These are phyloP conservation scores for Geotrichum macrosporum DNA, from an alignment of 1,139 yeast genomes.

Conservation along the genomic window DNA sequence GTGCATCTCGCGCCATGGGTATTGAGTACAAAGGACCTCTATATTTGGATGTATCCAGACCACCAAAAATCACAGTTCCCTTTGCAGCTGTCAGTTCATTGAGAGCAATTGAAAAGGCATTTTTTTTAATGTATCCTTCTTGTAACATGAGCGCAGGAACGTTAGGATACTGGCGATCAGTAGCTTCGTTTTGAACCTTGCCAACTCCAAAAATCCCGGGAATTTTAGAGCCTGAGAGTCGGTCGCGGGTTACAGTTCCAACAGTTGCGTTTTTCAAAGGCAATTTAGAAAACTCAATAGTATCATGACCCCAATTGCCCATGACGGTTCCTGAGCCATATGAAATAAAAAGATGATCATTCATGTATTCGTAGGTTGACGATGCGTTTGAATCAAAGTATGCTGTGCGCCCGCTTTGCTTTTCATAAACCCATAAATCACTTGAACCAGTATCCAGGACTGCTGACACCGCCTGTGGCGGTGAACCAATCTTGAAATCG, in stretches of 20 bases:
- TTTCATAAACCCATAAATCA: conserved; percentile 44
- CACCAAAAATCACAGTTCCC: conserved; percentile 49
- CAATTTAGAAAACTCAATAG: conserved; percentile 43
- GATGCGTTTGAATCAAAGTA: conserved; percentile 27
- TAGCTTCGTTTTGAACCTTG: conserved; percentile 14
- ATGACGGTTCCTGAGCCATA: conserved; percentile 42
- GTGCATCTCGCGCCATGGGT: conserved; percentile 23
- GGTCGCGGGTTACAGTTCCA: conserved; percentile 31
- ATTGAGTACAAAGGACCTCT: conserved; percentile 38
- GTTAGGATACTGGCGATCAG: conserved; percentile 30
- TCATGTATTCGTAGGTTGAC: conserved; percentile 25
- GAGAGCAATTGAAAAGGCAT: conserved; percentile 42
- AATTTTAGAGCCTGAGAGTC: conserved; percentile 14
- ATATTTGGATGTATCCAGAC: conserved; percentile 49
- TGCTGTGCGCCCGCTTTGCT: conserved; percentile 28
- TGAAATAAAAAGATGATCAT: conserved; percentile 26
- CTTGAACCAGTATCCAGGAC: conserved; percentile 47
- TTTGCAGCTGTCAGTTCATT: conserved; percentile 28
- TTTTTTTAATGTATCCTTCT: conserved; percentile 43
- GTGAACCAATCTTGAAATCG: conserved; percentile 43
- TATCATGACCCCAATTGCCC: conserved; percentile 62
- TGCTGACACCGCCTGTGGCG: conserved; percentile 39
- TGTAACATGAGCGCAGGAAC: conserved; percentile 45
- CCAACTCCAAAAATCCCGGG: conserved; percentile 22
- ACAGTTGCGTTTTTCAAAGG: conserved; percentile 46